Base-by-base conservation (phyloP, 345 rosid species). In the Bruguiera sexangula region DNA sequence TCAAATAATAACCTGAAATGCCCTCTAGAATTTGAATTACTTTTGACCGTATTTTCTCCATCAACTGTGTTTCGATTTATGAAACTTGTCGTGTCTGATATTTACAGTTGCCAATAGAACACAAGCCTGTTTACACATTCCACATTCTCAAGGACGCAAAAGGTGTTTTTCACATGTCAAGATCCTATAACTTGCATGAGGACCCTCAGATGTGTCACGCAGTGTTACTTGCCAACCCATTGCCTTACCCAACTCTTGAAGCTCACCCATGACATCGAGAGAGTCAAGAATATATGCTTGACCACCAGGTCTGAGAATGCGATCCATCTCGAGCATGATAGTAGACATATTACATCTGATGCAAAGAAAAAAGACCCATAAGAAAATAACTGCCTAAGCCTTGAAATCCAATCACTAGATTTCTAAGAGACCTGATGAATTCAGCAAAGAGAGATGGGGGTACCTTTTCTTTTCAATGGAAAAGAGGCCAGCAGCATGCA, bases 311-410 rank as follows among this genome's bases (percentile, higher is more conserved):
- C 99, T 88, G 64, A 95, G 77, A 4, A 95, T 90, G 69, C 99
- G 85, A 75, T 95, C 99, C 99, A 95, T 95, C 85, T 95, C 98
- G 18, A 95, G 90, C 98, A 95, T 89, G 63, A 92, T 90, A 1
- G 88, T 82, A 39, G 97, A 86, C 86, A 92, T 82, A 57, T 87
- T 92, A 78, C 99, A 95, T 73, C 99, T 95, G 84, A 79, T 52
- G 57, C 55, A 27, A 67, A 48, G 34, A 36, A 48, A 59, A 15
- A 62, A 53, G 64, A 52, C 13, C 15, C 5, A 54, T 18, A 20
- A 62, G 60, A 18, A 26, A 66, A 32, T 7, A 21, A 16, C 27
- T 34, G 56, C 21, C 53, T 63, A 56, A 37, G 19, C 31, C 51
- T n/a, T 36, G 36, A 52, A 69, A 31, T 16, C 3, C 26, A 18